These are phyloP conservation scores for Rossbeevera mucosa DNA, from an alignment of 768 basidiomycete species.

Conservation along the genomic window DNA sequence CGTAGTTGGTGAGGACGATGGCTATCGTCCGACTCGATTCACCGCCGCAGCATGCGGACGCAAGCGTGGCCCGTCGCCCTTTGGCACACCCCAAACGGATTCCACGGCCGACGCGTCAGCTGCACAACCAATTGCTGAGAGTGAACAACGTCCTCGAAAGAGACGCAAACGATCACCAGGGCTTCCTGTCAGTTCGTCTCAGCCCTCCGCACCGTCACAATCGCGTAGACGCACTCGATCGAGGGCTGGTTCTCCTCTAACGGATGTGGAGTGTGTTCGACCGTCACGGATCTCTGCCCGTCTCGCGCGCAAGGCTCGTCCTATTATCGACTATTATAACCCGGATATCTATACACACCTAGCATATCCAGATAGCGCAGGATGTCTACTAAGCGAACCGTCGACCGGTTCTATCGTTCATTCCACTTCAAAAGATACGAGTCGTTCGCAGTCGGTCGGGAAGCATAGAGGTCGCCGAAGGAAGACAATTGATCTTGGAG, in stretches of 20 bases:
- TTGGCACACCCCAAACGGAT: neutral
- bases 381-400: conserved; percentile 8
- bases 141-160: conserved; percentile 16
- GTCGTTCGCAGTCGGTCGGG: conserved; percentile 3
- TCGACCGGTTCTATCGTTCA: neutral
- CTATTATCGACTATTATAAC: conserved; percentile 11
- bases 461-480: conserved; percentile 16
- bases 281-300: conserved; percentile 20
- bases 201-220: conserved; percentile 3
- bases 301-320: conserved; percentile 16
- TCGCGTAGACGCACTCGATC: conserved; percentile 16
- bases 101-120: neutral
- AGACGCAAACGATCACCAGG: conserved; percentile 18
- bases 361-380: conserved; percentile 17
- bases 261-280: neutral
- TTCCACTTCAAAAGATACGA: neutral
- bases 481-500: conserved; percentile 11
- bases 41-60: conserved; percentile 13
- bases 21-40: conserved; percentile 1
- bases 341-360: conserved; percentile 29
- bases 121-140: neutral
- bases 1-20: conserved; percentile 12
- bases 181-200: conserved; percentile 16
- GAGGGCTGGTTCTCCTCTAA: conserved; percentile 13
- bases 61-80: conserved; percentile 13